Base-by-base conservation (phyloP, 495 filamentous ascomycete genomes). In the Parathielavia hyrcaniae region DNA sequence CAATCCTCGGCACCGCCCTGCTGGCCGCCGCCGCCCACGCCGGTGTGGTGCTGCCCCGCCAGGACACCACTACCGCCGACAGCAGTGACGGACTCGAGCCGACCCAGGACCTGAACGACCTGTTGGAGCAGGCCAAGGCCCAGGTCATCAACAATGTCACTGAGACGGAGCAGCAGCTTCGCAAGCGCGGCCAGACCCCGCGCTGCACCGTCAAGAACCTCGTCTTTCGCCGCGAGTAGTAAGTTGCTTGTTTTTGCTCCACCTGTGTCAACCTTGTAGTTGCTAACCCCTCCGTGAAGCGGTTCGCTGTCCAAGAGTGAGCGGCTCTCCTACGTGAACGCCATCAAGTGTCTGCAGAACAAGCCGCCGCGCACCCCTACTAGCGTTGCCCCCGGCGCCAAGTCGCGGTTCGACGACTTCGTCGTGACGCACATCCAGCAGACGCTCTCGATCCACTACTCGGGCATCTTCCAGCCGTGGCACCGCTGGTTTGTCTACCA, bases 381-480 rank as follows among this genome's bases (percentile, higher is more conserved):
- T 0, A 51, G 57, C 6, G 52, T 70, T 8, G 64, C 65, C 0
- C 69, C 72, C 6, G 75, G 73, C 0, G 67, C 70, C 14, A 64
- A 58, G 39, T 67, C 64, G 5, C 75, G 83, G 7, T 87, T 81
- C 61, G 87, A 90, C 72, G 86, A 90, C 66, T 89, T 90, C 63
- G 75, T 84, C 40, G 83, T 77, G 13, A 77, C 77, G 10, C 87
- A 90, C 66, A 85, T 88, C 66, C 77, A 81, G 57, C 77, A 87
- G 64, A 84, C 83, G 5, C 61, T 74, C 14, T 55, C 61, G 2
- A 86, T 88, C 54, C 87, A 90, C 64, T 80, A 73, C 55, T 81
- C 80, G 46, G 85, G 83, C 19, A 81, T 79, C 56, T 87, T 91
- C 70, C 71, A 88, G 34, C 69, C 80, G 1, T 90, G 86, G 84